Base-by-base conservation (phyloP, 2,329 filamentous ascomycete species). In the Aureobasidium subglaciale region DNA sequence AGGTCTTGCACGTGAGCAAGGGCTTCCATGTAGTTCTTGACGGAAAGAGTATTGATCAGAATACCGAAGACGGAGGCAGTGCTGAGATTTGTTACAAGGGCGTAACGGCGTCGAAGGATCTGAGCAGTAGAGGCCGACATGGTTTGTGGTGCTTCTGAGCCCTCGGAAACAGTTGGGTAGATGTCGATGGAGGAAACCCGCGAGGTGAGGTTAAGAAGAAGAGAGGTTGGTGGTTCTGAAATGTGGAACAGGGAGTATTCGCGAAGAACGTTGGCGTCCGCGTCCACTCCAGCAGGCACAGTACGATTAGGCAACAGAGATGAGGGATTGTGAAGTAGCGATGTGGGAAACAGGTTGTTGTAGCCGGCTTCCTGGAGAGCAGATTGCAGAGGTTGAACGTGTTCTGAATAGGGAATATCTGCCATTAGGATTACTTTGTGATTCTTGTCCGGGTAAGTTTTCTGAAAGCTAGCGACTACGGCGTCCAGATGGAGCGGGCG, bases 11-110 rank as follows among this genome's bases (percentile, higher is more conserved):
- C 79, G 55, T 86, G 79, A 13, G 86, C 79, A 37, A 97, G 83
- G 0, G 91, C 90, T 13, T 83, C 75, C 60, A 96, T 79, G 73
- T 96, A 97, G 68, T 96, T 95, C 58, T 86, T 84, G 5, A 97
- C 90, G 20, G 87, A 92, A 4, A 99, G 82, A 0, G 93, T 99
- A 71, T 97, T 97, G 71, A 99, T 90, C 1, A 99, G 77, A 59
- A 99, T 96, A 7, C 93, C 93, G 63, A 96, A 90, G 49, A 96
- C 84, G 18, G 90, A 84, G 0, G 85, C 87, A 0, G 90, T 89
- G 16, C 86, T 83, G 25, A 97, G 83, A 0, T 83, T 84, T 1
- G 92, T 86, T 10, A 96, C 79, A 57, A 93, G 84, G 1, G 87
- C 93, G 70, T 97, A 99, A 34, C 93, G 88, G 2, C 93, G 86